Conservation (phyloP, 192 early-diverging fungal genomes). For the Backusella westeae region DNA sequence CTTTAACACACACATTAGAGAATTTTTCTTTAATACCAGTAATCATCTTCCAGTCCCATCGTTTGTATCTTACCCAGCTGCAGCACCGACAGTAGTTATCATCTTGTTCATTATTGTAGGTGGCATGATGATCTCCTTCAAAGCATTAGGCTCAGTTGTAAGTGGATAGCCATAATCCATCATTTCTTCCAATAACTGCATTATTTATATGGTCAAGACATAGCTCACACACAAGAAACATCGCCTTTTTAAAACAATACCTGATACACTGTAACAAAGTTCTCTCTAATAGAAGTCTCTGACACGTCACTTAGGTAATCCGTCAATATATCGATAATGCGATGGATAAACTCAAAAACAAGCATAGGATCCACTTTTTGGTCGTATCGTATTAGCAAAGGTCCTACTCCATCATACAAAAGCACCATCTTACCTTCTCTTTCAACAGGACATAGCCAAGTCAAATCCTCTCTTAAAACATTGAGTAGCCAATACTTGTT, state of each 20-base stretch:
- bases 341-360: constrained; percentile 84
- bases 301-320: constrained; percentile 86
- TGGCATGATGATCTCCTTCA: constrained; percentile 84
- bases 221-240: not conserved
- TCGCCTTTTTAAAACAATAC: constrained; percentile 25
- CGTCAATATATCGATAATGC: constrained; percentile 70
- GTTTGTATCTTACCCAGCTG: constrained; percentile 32
- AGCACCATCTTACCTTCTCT: constrained; percentile 60
- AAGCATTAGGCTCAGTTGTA: constrained; percentile 82
- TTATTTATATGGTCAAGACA: not conserved
- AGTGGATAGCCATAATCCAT: constrained; percentile 88
- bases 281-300: constrained; percentile 84
- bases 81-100: constrained; percentile 77
- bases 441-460: constrained; percentile 73
- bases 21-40: not conserved
- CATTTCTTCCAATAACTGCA: constrained; percentile 87
- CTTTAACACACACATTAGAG: constrained; percentile 18
- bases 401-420: not conserved
- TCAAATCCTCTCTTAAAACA: constrained; percentile 65
- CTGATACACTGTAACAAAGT: constrained; percentile 90
- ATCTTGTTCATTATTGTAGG: constrained; percentile 85
- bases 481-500: constrained; percentile 65
- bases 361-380: constrained; percentile 70
- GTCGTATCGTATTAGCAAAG: not conserved
- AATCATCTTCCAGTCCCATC: not conserved